Conservation (phyloP, 345 rosid genomes). For the Arabis hirsuta region DNA sequence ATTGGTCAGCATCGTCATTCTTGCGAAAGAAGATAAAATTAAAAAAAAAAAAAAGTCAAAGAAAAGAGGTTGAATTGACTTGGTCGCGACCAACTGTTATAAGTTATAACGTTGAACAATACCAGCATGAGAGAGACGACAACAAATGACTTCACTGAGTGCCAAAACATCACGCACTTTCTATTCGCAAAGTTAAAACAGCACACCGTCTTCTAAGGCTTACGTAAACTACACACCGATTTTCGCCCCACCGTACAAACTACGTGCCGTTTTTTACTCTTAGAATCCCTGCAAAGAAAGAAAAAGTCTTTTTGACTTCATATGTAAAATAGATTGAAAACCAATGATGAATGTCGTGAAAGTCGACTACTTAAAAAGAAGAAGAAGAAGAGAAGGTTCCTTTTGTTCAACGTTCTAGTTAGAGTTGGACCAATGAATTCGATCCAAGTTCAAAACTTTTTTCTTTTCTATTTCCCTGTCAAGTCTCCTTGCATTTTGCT, state of each 20-base stretch:
- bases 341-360: constrained; percentile 22
- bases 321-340: background rate
- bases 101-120: constrained; percentile 16
- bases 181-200: constrained; percentile 3
- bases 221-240: constrained; percentile 6
- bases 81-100: constrained; percentile 30
- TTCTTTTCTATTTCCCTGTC: background rate
- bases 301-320: background rate
- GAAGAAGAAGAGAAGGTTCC: background rate
- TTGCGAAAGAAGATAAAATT: background rate
- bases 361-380: background rate
- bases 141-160: background rate
- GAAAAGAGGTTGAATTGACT: constrained; percentile 29
- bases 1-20: constrained; percentile 6
- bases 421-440: background rate
- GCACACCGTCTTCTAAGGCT: constrained; percentile 5
- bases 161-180: constrained; percentile 27
- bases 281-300: background rate
- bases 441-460: background rate
- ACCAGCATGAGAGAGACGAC: background rate
- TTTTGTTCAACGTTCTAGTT: constrained; percentile 11
- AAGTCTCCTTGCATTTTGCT: background rate
- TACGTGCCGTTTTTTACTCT: constrained; percentile 14
- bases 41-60: background rate
- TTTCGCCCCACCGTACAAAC: background rate